phyloP scores from a whole-genome alignment of 1,284 basidiomycete genomes.

The Tylopilus sp. region DNA sequence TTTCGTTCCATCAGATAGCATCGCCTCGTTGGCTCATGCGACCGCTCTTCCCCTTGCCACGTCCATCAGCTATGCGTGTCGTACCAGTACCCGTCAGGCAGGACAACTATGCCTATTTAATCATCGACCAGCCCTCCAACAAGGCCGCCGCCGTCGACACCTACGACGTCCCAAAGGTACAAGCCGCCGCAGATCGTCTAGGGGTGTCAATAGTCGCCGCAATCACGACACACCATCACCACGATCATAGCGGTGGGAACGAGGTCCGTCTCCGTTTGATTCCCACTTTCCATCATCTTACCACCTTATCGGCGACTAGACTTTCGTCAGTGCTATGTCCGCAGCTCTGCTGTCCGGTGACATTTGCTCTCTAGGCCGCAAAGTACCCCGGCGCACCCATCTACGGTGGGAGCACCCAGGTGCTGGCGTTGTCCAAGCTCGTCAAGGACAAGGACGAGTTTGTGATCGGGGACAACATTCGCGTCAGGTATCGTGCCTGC shows the following conservation, averaged over 20 bases:
- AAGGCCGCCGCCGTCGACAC: slow-evolving; percentile 80
- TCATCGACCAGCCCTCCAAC: slow-evolving; percentile 69
- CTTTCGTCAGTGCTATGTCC: slow-evolving; percentile 47
- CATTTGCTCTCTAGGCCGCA: slow-evolving; percentile 44
- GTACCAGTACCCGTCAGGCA: slow-evolving; percentile 73
- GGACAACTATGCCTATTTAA: slow-evolving; percentile 88
- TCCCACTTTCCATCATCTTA: slow-evolving; percentile 7
- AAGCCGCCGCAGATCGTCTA: slow-evolving; percentile 60
- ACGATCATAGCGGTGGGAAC: slow-evolving; percentile 90
- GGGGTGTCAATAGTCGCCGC: slow-evolving; percentile 71
- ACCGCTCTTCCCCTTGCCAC: slow-evolving; percentile 26
- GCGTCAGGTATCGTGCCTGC: slow-evolving; percentile 54
- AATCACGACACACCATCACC: slow-evolving; percentile 87
- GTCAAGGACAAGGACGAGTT: slow-evolving; percentile 81
- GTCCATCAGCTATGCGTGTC: slow-evolving; percentile 55
- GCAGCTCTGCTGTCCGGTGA: background rate
- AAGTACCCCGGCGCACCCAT: slow-evolving; percentile 69
- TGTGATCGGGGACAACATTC: slow-evolving; percentile 64
- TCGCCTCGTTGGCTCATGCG: slow-evolving; percentile 18
- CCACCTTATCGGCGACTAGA: slow-evolving; percentile 33
- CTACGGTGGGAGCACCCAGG: slow-evolving; percentile 79
- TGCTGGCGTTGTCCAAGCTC: slow-evolving; percentile 65
- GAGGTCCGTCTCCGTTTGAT: slow-evolving; percentile 41
- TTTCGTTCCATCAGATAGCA: slow-evolving; percentile 14
- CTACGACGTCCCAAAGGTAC: slow-evolving; percentile 77